Evolutionary conservation across 352 stramenopile species (phyloP), one percentile per base, ranked within the genome.

Genomic region (Phytophthora cactorum): DNA sequence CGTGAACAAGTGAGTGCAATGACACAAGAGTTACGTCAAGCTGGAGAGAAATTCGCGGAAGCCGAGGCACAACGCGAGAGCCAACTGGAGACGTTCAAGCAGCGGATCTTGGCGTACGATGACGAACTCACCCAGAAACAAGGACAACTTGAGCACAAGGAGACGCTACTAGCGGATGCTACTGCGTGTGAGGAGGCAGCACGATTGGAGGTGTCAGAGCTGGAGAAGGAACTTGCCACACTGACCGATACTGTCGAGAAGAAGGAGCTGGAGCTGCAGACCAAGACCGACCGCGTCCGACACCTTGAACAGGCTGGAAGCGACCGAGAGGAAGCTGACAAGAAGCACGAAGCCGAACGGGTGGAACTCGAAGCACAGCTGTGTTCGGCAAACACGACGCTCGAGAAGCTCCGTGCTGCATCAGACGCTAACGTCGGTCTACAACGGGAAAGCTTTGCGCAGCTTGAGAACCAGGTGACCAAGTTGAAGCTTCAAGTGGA

Each of bases 401-500:
- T 86, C 25, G 57, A 74, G 45, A 57, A 81, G 45, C 68, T 87
- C 36, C 76, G 62, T 5, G 39, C 49, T 12, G 41, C 66, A n/a
- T 55, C 49, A 8, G 66, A 51, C 6, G 43, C 44, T 36, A 68
- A 49, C 38, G 65, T 68, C 12, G 55, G 45, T n/a, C 51, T 69
- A 4, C 70, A 77, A 29, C 49, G 53, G 1, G 58, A 68, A 51
- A 61, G 17, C 3, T 50, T 77, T 39, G 27, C 62, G 45, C 58
- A 74, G 47, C 49, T 85, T 2, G 63, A 83, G 36, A 66, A 56
- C 9, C 63, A 81, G 29, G 29, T 78, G 5, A 34, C 43, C 8
- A 47, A 77, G 15, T 43, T 86, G 12, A 66, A 72, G 45, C 31
- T 68, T 1, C 65, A 90, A 63, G 57, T 89, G 4, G 53, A 82